These are phyloP conservation scores for Drechslerella dactyloides DNA, from an alignment of 2,329 filamentous ascomycete genomes.

Conservation along the genomic window DNA sequence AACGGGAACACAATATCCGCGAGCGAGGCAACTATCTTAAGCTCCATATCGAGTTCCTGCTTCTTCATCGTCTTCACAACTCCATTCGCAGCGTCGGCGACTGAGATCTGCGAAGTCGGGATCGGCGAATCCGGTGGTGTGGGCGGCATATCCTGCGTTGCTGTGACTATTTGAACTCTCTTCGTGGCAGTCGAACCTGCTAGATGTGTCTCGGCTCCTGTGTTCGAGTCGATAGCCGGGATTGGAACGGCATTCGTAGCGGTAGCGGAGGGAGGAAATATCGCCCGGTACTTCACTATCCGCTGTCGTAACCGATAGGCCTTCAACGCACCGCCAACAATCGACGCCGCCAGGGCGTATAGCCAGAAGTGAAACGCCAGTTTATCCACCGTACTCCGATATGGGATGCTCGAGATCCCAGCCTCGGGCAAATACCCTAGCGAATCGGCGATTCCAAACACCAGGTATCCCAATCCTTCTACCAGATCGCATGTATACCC, in stretches of 20 bases:
- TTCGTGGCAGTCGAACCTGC: not conserved
- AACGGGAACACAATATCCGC: constrained; percentile 41
- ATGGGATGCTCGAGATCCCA: constrained; percentile 36
- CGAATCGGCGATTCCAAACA: constrained; percentile 42
- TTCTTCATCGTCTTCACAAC: constrained; percentile 32
- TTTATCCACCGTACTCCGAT: constrained; percentile 33
- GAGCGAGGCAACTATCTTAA: constrained; percentile 21
- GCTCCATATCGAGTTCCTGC: constrained; percentile 27
- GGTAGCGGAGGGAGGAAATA: constrained; percentile 27
- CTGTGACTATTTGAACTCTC: not conserved
- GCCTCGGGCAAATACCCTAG: constrained; percentile 41
- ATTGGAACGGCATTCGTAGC: not conserved
- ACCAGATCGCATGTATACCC: constrained; percentile 33
- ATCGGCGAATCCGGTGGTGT: constrained; percentile 44
- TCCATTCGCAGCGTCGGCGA: constrained; percentile 27
- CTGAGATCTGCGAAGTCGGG: constrained; percentile 18
- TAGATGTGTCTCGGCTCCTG: not conserved
- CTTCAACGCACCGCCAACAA: constrained; percentile 30
- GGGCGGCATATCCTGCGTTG: constrained; percentile 25
- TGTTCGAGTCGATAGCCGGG: constrained; percentile 14
- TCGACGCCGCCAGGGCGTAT: constrained; percentile 40
- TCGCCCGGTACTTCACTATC: constrained; percentile 27
- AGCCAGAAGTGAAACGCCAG: constrained; percentile 48
- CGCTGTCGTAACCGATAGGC: constrained; percentile 18
- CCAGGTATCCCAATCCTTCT: constrained; percentile 42